Evolutionary conservation across 164 flowering plant genomes (phyloP), one percentile per base, ranked within the genome.

Genomic region (Magnolia sinica): DNA sequence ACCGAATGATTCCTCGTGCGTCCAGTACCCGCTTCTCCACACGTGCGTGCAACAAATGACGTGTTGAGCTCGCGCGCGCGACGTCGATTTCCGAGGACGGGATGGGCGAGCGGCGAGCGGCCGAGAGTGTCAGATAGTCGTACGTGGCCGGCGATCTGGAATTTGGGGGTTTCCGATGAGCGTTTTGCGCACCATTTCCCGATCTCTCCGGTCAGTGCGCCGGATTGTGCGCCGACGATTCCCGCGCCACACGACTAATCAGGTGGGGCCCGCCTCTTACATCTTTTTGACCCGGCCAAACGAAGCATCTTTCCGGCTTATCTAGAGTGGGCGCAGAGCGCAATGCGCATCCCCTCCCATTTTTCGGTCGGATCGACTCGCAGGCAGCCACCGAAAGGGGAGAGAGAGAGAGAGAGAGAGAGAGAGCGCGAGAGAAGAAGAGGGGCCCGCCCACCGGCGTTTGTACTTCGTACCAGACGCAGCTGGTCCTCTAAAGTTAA

Each of bases 181-280:
- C 24, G 13, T 3, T 64, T 18, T 68, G 4, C 8, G 59, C 74
- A 9, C 70, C 68, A 27, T 49, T 63, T 71, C 74, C 74, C 78
- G 63, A 76, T 76, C 73, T 23, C 52, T 77, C 82, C 82, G 72
- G 65, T 11, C 75, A 64, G 37, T 58, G 49, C 72, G 77, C 79
- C 82, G 79, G 51, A 74, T 77, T 77, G 20, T 64, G 68, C 82
- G 82, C 82, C 71, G 82, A 79, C 67, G 75, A 75, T 70, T 74
- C 78, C 77, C 50, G 49, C 74, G 70, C 81, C 78, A 72, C 80
- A 75, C 37, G 45, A 37, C 24, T 77, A 16, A 8, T 6, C 14
- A 19, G 73, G 11, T 50, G 59, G 74, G 74, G 74, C 49, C 64
- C 45, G 2, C 49, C 45, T 55, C 27, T 51, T 49, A 29, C 50